Evolutionary conservation across 192 early-diverging fungal genomes (phyloP).

Genomic region (Coemansia brasiliensis): DNA sequence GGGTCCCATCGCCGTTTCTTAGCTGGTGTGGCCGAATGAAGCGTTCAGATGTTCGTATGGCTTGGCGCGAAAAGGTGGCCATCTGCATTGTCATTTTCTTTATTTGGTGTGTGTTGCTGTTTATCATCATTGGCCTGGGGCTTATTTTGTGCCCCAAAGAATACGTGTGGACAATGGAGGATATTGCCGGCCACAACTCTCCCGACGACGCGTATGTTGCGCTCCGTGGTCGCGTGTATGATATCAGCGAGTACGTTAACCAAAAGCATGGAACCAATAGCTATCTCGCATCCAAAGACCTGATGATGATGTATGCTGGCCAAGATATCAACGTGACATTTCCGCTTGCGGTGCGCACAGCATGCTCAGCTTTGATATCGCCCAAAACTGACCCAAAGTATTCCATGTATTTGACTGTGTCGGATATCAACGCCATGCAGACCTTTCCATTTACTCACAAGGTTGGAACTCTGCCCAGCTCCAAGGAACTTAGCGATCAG

Average conservation of each 20-base stretch:
- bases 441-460: constrained; percentile 41
- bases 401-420: constrained; percentile 28
- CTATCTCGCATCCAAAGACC: constrained; percentile 27
- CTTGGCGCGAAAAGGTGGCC: constrained; percentile 92
- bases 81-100: constrained; percentile 85
- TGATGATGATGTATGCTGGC: constrained; percentile 56
- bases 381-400: constrained; percentile 29
- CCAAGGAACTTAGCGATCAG: constrained; percentile 41
- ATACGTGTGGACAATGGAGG: constrained; percentile 66
- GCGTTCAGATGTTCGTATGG: constrained; percentile 89
- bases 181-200: constrained; percentile 60
- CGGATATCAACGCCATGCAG: constrained; percentile 34
- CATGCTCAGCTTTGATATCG: constrained; percentile 56
- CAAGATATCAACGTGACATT: constrained; percentile 60
- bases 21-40: constrained; percentile 68
- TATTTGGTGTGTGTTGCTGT: constrained; percentile 77
- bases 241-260: constrained; percentile 57
- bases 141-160: constrained; percentile 70
- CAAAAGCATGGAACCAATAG: constrained; percentile 57
- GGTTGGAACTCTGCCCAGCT: constrained; percentile 32
- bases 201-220: constrained; percentile 57
- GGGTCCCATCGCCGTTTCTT: constrained; percentile 42
- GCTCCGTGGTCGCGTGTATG: constrained; percentile 80
- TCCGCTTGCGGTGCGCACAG: constrained; percentile 59
- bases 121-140: constrained; percentile 83